Conservation (phyloP, 1,139 yeast genomes). For the Arxiozyma bovina region DNA sequence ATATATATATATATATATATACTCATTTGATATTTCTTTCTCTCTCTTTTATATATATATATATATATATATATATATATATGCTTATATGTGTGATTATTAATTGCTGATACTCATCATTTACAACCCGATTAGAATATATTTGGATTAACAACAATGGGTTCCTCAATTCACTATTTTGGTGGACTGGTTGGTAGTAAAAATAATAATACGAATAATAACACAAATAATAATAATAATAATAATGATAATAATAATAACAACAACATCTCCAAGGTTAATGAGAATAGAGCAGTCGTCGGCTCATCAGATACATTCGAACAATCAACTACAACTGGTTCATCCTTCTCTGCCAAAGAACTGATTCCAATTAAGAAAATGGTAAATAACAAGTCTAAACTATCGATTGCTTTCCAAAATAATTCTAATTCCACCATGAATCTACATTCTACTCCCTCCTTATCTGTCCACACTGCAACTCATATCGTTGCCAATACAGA, state of each 20-base stretch:
- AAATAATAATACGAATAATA: neutral
- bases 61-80: no score
- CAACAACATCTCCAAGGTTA: neutral
- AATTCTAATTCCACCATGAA: neutral
- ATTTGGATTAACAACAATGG: neutral
- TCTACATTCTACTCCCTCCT: constrained; percentile 1
- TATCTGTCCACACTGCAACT: neutral
- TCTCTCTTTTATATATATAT: no score
- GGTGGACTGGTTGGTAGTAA: constrained; percentile 2
- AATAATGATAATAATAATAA: neutral
- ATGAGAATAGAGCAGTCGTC: neutral
- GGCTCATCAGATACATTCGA: neutral
- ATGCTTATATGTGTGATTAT: neutral
- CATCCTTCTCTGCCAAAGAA: neutral
- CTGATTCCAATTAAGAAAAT: constrained; percentile 1
- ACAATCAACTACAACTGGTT: neutral
- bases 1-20: neutral
- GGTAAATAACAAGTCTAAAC: constrained; percentile 3
- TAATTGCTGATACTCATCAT: neutral
- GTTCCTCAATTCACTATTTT: constrained; percentile 4
- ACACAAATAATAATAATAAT: neutral
- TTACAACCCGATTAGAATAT: neutral
- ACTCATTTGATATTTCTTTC: no score
- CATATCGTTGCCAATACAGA: neutral
- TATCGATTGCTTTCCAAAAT: constrained; percentile 4